Base-by-base conservation (phyloP, 2,329 filamentous ascomycete genomes). In the Xylariaceae sp. region DNA sequence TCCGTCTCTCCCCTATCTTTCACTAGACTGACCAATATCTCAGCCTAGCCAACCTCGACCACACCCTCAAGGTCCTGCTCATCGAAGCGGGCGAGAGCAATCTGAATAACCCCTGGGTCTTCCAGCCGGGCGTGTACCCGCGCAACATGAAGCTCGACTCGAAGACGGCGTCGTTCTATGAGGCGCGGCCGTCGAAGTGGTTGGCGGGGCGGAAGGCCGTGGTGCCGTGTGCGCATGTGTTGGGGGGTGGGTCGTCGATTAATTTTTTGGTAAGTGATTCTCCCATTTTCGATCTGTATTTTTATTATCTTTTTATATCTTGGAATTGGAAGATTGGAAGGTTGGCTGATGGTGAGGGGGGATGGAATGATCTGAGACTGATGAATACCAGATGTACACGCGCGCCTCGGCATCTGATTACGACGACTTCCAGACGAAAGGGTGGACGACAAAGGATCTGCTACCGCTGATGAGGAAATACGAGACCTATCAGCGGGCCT, bases 151-250 rank as follows among this genome's bases (percentile, higher is more conserved):
- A 90, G 74, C 72, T 90, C 61, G 88, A 90, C 79, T 90, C 87
- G 66, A 91, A 90, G 79, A 90, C 88, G 37, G 88, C 89, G 39
- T 88, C 88, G 0, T 92, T 92, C 74, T 93, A 92, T 71, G 85
- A 92, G 73, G 91, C 88, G 52, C 81, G 85, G 47, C 87, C 88
- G 13, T 90, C 87, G 0, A 83, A 88, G 73, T 88, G 83, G 78
- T 83, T 92, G 30, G 82, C 81, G 65, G 88, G 88, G 13, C 81
- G 88, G 51, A 83, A 84, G 68, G 88, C 88, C 18, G 81, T 90
- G 51, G 88, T 92, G n/a, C 88, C 88, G 0, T 87, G 83, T 66
- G 88, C 88, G 41, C 85, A 91, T 64, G 79, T 91, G 41, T 77
- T 92, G 1, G 88, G 88, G 9, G 87, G 87, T 23, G 87, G 87